These are phyloP conservation scores for Cyberlindnera mississippiensis DNA, from an alignment of 805 yeast species.

Conservation along the genomic window DNA sequence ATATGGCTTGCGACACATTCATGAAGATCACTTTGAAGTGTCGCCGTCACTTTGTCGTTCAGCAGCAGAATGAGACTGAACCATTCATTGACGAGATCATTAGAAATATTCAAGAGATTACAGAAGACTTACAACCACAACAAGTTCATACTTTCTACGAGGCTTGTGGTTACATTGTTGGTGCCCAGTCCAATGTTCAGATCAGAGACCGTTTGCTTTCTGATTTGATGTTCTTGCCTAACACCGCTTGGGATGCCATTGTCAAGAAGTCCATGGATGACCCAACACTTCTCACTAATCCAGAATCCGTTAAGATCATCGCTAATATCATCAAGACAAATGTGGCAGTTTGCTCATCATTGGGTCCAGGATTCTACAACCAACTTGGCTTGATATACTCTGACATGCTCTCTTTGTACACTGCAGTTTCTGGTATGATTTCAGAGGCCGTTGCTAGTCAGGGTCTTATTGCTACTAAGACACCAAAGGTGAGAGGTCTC, in stretches of 20 bases:
- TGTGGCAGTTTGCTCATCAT: conserved; percentile 89
- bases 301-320: conserved; percentile 86
- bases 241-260: conserved; percentile 90
- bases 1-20: conserved; percentile 99
- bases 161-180: conserved; percentile 91
- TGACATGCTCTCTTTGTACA: conserved; percentile 85
- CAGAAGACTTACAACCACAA: conserved; percentile 92
- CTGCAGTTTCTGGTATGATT: conserved; percentile 84
- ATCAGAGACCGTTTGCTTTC: conserved; percentile 66
- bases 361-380: conserved; percentile 87
- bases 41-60: conserved; percentile 89
- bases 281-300: conserved; percentile 69
- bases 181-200: conserved; percentile 73
- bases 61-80: conserved; percentile 78
- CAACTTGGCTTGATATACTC: conserved; percentile 84
- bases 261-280: conserved; percentile 81
- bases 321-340: conserved; percentile 94
- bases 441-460: conserved; percentile 73
- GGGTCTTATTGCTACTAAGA: conserved; percentile 87
- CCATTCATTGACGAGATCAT: conserved; percentile 93
- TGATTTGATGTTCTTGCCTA: conserved; percentile 87
- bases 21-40: conserved; percentile 94
- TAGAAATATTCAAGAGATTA: conserved; percentile 73
- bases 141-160: conserved; percentile 97
- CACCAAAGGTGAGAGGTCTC: conserved; percentile 91